Base-by-base conservation (phyloP, 75 land plant genomes). In the Larix kaempferi region DNA sequence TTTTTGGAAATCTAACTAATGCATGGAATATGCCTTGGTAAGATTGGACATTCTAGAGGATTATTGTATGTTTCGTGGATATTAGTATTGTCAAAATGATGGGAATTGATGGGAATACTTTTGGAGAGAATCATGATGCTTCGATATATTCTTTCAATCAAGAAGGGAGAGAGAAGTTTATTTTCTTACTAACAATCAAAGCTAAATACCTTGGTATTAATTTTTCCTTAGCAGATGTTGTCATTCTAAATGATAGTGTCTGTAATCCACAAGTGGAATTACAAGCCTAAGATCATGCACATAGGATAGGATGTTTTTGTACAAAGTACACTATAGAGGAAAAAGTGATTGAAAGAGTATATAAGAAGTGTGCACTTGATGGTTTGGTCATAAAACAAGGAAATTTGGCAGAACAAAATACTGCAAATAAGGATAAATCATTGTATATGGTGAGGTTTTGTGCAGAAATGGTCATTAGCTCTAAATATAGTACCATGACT, bases 401-500 rank as follows among this genome's bases (percentile, higher is more conserved):
- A 39, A 0, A 4, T 39, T 4, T 39, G 0, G 5, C 0, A 39
- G 41, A 39, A 4, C 41, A 39, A 39, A 39, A 39, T 2, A 35
- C 95, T 86, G 99, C 94, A 7, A 97, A 97, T 73, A 97, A 97
- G 74, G 99, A 97, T 91, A 98, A 97, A 79, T 81, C 94, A 71
- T 79, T 97, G 76, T 98, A 97, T 75, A 97, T 97, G 99, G 99
- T 97, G 69, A 88, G 99, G 71, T 97, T 90, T 88, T 98, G 99
- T 74, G 99, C 99, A 60, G 99, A 97, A 86, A 97, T 94, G 95
- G 99, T 97, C 39, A 94, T 97, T 79, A 97, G 99, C 76, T 97
- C 99, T 44, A 92, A 92, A 73, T 95, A 97, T 77, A 94, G 96
- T 82, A 97, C 99, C n/a, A 91, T 97, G 25, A 97, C 99, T 57